phyloP scores from a whole-genome alignment of 192 early-diverging fungal genomes.

The Cetraspora pellucida region DNA sequence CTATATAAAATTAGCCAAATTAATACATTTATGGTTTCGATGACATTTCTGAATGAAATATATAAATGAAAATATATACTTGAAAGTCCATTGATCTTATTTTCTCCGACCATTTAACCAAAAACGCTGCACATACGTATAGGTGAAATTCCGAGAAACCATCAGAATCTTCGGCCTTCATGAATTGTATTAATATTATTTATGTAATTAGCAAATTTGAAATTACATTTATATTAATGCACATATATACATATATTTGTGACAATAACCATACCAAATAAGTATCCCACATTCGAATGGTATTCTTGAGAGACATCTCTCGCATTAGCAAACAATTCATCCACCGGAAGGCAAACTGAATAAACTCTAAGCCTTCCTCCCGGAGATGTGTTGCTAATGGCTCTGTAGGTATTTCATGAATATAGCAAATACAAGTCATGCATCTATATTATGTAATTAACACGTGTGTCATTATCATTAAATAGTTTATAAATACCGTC shows the following conservation, averaged over 20 bases:
- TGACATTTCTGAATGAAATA: neutral
- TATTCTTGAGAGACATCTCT: constrained; percentile 83
- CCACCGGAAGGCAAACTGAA: constrained; percentile 99
- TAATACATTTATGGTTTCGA: constrained; percentile 9
- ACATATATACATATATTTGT: neutral
- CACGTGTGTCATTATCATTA: neutral
- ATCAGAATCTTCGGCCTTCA: constrained; percentile 78
- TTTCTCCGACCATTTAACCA: constrained; percentile 92
- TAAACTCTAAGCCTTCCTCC: constrained; percentile 90
- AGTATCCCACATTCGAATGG: constrained; percentile 99
- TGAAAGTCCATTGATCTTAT: constrained; percentile 90
- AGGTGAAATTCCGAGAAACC: constrained; percentile 97
- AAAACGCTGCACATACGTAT: constrained; percentile 97
- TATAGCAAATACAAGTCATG: neutral
- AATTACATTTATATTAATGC: too few species aligned
- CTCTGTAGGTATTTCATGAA: constrained; percentile 44
- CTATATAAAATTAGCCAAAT: constrained; percentile 39
- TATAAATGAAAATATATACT: constrained; percentile 41
- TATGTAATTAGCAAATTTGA: too few species aligned
- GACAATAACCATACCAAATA: constrained; percentile 65
- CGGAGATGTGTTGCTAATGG: constrained; percentile 82
- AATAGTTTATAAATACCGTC: constrained; percentile 61
- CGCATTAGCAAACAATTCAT: constrained; percentile 99
- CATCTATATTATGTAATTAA: neutral
- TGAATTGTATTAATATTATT: too few species aligned